A percentile compares a stretch with the other conserved stretches of the same genome.
phyloP scores from a whole-genome alignment of 2,329 filamentous ascomycete species.

The Neoascochyta sp. region DNA sequence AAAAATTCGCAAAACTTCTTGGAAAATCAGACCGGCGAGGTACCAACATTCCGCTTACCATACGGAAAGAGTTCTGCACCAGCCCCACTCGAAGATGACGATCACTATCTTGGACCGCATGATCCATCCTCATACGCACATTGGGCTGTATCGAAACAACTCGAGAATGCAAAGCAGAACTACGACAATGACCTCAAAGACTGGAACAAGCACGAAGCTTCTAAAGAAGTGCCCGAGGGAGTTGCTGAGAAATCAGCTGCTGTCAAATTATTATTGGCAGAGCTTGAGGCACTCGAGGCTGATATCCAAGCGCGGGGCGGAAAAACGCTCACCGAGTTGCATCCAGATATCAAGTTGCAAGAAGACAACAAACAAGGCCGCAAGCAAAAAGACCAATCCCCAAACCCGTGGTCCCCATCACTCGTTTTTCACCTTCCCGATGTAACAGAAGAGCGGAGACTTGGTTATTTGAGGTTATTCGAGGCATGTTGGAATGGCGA shows the following conservation, averaged over 20 bases:
- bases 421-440: constrained; percentile 47
- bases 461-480: constrained; percentile 64
- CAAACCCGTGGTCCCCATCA: constrained; percentile 12
- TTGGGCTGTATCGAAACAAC: constrained; percentile 47
- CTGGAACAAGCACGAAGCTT: constrained; percentile 23
- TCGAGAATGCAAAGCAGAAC: constrained; percentile 37
- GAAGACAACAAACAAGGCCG: background rate
- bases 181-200: constrained; percentile 40
- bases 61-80: constrained; percentile 4
- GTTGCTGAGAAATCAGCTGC: constrained; percentile 54
- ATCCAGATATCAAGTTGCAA: constrained; percentile 44
- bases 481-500: constrained; percentile 73
- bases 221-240: constrained; percentile 24
- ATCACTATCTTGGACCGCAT: constrained; percentile 51
- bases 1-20: constrained; percentile 16
- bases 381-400: constrained; percentile 4
- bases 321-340: constrained; percentile 63
- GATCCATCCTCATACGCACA: constrained; percentile 58
- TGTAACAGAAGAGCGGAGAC: constrained; percentile 52
- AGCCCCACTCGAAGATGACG: constrained; percentile 41
- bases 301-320: constrained; percentile 56
- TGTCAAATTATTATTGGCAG: constrained; percentile 49
- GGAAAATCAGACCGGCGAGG: too few relatives aligned
- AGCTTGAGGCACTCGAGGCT: constrained; percentile 55
- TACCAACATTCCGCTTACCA: too few relatives aligned